Percentiles rank a stretch among this genome's conserved stretches.
These are phyloP conservation scores for Penicillium sp. DNA, from an alignment of 2,329 filamentous ascomycete species.

Conservation along the genomic window DNA sequence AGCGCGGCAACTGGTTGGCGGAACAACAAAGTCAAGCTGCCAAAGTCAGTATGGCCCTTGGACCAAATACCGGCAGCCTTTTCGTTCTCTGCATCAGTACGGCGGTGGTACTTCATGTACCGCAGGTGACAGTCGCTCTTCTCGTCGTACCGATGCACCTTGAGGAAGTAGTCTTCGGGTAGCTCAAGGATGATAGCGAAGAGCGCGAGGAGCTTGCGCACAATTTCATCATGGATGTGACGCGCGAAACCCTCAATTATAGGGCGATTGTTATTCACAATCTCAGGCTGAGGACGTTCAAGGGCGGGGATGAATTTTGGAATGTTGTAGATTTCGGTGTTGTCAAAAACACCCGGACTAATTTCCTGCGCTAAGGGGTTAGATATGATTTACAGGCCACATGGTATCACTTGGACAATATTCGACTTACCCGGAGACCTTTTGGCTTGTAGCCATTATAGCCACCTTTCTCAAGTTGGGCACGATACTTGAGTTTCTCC, in stretches of 20 bases:
- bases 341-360: constrained; percentile 43
- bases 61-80: constrained; percentile 44
- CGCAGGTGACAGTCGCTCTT: constrained; percentile 59
- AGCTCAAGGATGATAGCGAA: constrained; percentile 58
- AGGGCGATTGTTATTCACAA: constrained; percentile 4
- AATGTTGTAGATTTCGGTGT: constrained; percentile 58
- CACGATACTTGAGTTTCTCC: constrained; percentile 57
- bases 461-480: constrained; percentile 49
- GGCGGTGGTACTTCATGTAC: constrained; percentile 58
- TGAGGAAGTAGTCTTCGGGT: constrained; percentile 55
- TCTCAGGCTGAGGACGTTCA: constrained; percentile 9
- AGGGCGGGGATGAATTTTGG: constrained; percentile 48
- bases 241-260: constrained; percentile 14
- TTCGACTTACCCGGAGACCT: no score
- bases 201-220: constrained; percentile 9
- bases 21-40: constrained; percentile 56
- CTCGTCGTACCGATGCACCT: constrained; percentile 56
- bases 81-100: constrained; percentile 48
- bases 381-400: neutral
- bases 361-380: constrained; percentile 20
- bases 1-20: constrained; percentile 57
- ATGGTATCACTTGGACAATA: no score
- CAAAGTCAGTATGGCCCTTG: constrained; percentile 56
- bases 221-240: constrained; percentile 17
- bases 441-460: constrained; percentile 52